Evolutionary conservation across 1,139 yeast species (phyloP), one percentile per base, ranked within the genome.

Genomic region (Meyerozyma carpophila): DNA sequence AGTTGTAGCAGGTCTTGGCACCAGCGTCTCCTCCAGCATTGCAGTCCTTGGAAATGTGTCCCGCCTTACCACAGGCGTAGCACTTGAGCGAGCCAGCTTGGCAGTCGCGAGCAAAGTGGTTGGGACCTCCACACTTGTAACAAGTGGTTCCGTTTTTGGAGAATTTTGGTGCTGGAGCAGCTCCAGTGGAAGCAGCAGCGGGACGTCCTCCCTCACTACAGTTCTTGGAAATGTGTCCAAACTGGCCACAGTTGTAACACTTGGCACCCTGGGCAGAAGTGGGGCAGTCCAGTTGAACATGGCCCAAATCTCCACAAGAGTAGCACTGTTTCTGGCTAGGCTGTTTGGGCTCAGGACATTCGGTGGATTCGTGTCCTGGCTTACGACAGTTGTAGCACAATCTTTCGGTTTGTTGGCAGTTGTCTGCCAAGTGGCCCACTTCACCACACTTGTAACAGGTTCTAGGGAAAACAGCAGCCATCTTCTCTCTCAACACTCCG

Each of bases 381-480:
- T 83, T 77, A 62, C 84, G 87, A 69, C 96, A 89, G 81, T 89
- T 89, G 84, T 88, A 89, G 71, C 96, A 89, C 62, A 89, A 75
- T 71, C 93, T 83, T 66, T 82, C 88, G 49, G 82, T 77, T 66
- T 86, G 88, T 55, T 81, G 79, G 69, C 96, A 89, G 62, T 79
- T 82, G 63, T 85, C 95, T 51, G 96, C 96, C 61, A 87, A 77
- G 74, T 89, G 96, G 56, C 96, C 96, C 54, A 85, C 77, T 71
- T 87, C 88, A 60, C 96, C 96, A 73, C 96, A 90, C 69, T 87
- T 88, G 77, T 81, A 85, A 75, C 94, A 85, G 54, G 90, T 84
- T 79, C 85, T 84, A 70, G 88, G 89, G 72, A 81, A 84, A 65
- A 79, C 76, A 55, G 82, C 78, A 66, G 82, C 81, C 79, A 75